Percentiles rank a stretch among this genome's conserved stretches.
phyloP scores from a whole-genome alignment of 257 asterid genomes.

The Thymus mandschuricus region DNA sequence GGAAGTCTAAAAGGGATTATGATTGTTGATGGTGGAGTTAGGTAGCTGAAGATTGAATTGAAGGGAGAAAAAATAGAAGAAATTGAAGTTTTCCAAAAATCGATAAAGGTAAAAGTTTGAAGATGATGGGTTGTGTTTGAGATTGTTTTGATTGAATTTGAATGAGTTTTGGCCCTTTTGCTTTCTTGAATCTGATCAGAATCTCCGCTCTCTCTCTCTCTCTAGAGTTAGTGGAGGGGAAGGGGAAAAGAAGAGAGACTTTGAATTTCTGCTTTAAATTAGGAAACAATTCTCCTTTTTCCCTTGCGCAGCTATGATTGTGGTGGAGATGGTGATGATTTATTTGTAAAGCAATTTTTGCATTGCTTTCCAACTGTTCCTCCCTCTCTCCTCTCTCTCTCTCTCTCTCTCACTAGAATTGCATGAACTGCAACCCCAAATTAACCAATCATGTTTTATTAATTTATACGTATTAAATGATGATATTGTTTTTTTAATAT shows the following conservation, averaged over 20 bases:
- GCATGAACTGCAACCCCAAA: slow-evolving; percentile 28
- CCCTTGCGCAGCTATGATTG: slow-evolving; percentile 27
- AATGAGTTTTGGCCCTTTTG: slow-evolving; percentile 32
- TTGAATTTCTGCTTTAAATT: slow-evolving; percentile 40
- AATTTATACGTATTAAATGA: too few relatives aligned
- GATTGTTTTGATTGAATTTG: slow-evolving; percentile 34
- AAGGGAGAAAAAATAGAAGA: slow-evolving; percentile 23
- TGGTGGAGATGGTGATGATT: slow-evolving; percentile 37
- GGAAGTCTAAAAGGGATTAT: slow-evolving; percentile 37
- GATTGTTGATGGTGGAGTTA: slow-evolving; percentile 28
- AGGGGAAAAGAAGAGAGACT: slow-evolving; percentile 40
- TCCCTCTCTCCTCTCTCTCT: neutral
- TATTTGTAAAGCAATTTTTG: slow-evolving; percentile 33
- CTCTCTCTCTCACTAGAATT: slow-evolving; percentile 3
- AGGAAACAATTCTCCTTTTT: slow-evolving; percentile 19
- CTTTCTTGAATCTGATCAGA: slow-evolving; percentile 50
- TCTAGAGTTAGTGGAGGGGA: slow-evolving; percentile 6
- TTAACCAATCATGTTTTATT: slow-evolving; percentile 21
- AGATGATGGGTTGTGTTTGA: slow-evolving; percentile 45
- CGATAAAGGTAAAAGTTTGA: slow-evolving; percentile 42
- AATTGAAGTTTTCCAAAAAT: slow-evolving; percentile 40
- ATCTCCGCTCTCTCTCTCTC: slow-evolving; percentile 42
- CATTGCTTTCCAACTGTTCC: slow-evolving; percentile 35
- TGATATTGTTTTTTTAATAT: neutral
- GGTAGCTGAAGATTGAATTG: slow-evolving; percentile 15